phyloP scores from a whole-genome alignment of 164 flowering plant species.

The Umbellularia californica region DNA sequence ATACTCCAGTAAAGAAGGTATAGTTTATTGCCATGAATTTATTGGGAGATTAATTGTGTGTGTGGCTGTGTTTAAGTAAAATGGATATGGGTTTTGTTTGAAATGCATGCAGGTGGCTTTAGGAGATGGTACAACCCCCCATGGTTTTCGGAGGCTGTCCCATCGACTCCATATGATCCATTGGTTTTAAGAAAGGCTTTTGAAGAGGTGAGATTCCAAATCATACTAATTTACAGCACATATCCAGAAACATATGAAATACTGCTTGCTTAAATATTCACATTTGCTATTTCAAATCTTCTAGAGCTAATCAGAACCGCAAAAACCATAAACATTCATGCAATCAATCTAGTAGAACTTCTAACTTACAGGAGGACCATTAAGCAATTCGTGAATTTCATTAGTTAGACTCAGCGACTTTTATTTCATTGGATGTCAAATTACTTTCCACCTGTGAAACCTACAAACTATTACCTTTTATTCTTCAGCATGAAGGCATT shows the following conservation, averaged over 20 bases:
- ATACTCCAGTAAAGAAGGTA: constrained; percentile 75
- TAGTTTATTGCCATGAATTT: not conserved
- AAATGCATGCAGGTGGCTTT: constrained; percentile 36
- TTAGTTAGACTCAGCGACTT: no score
- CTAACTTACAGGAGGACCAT: no score
- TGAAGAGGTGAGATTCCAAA: constrained; percentile 50
- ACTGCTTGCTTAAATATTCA: not conserved
- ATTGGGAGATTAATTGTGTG: not conserved
- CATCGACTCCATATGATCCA: constrained; percentile 85
- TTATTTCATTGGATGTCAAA: no score
- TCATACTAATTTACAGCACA: not conserved
- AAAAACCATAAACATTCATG: no score
- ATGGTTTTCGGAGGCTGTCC: constrained; percentile 73
- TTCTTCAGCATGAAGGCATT: no score
- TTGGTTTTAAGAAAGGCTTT: constrained; percentile 69
- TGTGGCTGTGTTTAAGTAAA: not conserved
- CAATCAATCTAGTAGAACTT: no score
- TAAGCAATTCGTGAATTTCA: no score
- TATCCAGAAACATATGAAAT: no score
- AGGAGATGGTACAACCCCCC: constrained; percentile 82
- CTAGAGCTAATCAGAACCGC: no score
- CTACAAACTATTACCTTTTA: no score
- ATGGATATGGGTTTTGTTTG: not conserved
- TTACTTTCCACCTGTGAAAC: no score
- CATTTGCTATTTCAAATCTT: no score